Evolutionary conservation across 1,139 yeast species (phyloP).

Genomic region (Saccharomyces pastorianus): DNA sequence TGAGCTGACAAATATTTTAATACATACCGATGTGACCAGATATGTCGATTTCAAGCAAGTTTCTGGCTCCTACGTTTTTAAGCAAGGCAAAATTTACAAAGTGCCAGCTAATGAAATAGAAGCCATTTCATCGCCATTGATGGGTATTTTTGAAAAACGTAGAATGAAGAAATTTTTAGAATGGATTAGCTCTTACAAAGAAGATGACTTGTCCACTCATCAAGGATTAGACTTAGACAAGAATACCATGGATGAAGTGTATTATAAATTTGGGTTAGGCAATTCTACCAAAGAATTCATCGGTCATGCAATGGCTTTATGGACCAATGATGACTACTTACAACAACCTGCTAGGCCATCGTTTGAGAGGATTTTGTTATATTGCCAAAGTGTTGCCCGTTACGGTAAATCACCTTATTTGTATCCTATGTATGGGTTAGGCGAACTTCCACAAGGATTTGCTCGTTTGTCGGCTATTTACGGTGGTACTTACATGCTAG

Average conservation of each 20-base stretch:
- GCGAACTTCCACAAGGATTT: conserved; percentile 97
- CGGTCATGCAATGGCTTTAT: conserved; percentile 98
- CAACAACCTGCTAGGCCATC: conserved; percentile 89
- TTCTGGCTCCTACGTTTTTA: conserved; percentile 86
- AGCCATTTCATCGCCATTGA: conserved; percentile 82
- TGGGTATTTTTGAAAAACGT: conserved; percentile 95
- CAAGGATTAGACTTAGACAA: conserved; percentile 79
- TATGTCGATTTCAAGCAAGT: conserved; percentile 95
- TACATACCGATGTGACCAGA: conserved; percentile 91
- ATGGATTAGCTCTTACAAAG: conserved; percentile 75
- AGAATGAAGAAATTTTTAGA: conserved; percentile 89
- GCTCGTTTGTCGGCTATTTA: conserved; percentile 94
- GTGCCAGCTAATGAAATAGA: conserved; percentile 90
- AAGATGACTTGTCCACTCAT: conserved; percentile 71
- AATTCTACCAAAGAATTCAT: conserved; percentile 91
- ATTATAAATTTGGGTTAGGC: conserved; percentile 83
- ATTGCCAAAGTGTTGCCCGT: conserved; percentile 84
- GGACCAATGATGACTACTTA: conserved; percentile 88
- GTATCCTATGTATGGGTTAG: conserved; percentile 92
- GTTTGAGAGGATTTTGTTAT: conserved; percentile 74
- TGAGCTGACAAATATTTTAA: conserved; percentile 88
- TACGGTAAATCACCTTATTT: conserved; percentile 95
- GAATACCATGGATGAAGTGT: conserved; percentile 88
- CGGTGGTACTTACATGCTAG: conserved; percentile 98
- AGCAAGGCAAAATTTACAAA: conserved; percentile 83